Base-by-base conservation (phyloP, 31 red algal genomes). In the Porphyra umbilicalis region DNA sequence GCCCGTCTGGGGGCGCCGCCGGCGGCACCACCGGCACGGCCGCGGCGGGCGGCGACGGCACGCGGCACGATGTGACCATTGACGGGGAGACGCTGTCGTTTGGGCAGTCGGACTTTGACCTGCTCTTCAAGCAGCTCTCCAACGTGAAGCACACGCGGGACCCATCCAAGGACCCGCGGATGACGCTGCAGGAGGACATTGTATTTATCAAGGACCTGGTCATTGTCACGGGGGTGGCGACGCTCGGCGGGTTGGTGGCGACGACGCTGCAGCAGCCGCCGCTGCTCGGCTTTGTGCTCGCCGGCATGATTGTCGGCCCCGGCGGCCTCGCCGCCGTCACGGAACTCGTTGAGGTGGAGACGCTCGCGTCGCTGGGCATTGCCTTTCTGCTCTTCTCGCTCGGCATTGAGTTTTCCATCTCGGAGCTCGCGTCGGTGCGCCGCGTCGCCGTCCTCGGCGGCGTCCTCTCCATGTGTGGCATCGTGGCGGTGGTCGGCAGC, bases 181-280 rank as follows among this genome's bases (percentile, higher is more conserved):
- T 95, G 93, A 91, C 89, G 32, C 82, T 95, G 14, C 93, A 95
- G 76, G 93, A 95, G 75, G 93, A 95, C 81, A 95, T 95, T 81
- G 77, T 95, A 36, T 95, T 96, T 87, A 88, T 96, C 33, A 88
- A 92, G 82, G 94, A 96, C 79, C 81, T 96, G 20, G 86, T 96
- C 42, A 84, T 92, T 46, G 88, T 92, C 77, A 89, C 91, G 83
- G 71, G 86, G 18, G 90, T 89, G 11, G 94, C 94, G 78, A 92
- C 89, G 18, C 77, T 96, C 4, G 94, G 90, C 38, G 94, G 94
- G 20, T 84, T 89, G 25, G 76, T 96, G 35, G 94, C 87, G 31
- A 89, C 89, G 29, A 83, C 89, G 36, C 87, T 89, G 46, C 34
- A 88, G 76, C 94, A 96, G 79, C 94, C 90, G 32, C 85, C 89